Conservation (phyloP, 1,284 basidiomycete genomes). For the Calocybe gambosa region DNA sequence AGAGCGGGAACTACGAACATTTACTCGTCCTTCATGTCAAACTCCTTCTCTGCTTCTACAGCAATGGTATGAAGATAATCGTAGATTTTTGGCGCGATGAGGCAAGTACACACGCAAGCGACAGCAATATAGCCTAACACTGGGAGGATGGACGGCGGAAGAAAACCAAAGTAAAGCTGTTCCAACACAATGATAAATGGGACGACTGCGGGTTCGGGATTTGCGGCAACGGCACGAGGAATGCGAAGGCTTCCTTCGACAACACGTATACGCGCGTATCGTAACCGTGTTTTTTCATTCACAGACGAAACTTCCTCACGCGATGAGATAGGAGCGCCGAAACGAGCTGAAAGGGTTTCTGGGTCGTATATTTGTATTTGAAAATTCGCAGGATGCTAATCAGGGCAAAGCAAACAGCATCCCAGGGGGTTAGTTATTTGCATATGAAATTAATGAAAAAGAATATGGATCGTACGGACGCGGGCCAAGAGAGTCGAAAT, state of each 20-base stretch:
- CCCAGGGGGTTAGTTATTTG: neutral
- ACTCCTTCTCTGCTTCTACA: conserved; percentile 28
- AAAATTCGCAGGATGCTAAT: conserved; percentile 41
- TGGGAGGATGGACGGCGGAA: conserved; percentile 51
- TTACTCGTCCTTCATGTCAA: conserved; percentile 9
- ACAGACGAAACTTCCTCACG: neutral
- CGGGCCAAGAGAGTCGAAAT: conserved; percentile 59
- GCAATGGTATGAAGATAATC: conserved; percentile 28
- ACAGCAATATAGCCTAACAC: conserved; percentile 31
- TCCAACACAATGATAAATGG: conserved; percentile 51
- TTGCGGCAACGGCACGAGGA: conserved; percentile 22
- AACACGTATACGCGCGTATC: conserved; percentile 50
- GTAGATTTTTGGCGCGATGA: conserved; percentile 25
- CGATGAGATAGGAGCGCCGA: conserved; percentile 10
- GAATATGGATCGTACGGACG: conserved; percentile 43
- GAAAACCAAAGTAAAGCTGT: conserved; percentile 49
- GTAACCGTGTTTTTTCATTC: conserved; percentile 31
- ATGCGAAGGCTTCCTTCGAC: conserved; percentile 45
- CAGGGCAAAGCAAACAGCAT: conserved; percentile 6
- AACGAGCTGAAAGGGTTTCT: conserved; percentile 17
- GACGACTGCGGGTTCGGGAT: conserved; percentile 23
- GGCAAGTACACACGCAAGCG: conserved; percentile 24
- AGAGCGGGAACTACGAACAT: too few relatives aligned
- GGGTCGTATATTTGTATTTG: conserved; percentile 33
- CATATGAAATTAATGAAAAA: too few relatives aligned